These are phyloP conservation scores for Neoascochyta sp. DNA, from an alignment of 2,329 filamentous ascomycete species.

Conservation along the genomic window DNA sequence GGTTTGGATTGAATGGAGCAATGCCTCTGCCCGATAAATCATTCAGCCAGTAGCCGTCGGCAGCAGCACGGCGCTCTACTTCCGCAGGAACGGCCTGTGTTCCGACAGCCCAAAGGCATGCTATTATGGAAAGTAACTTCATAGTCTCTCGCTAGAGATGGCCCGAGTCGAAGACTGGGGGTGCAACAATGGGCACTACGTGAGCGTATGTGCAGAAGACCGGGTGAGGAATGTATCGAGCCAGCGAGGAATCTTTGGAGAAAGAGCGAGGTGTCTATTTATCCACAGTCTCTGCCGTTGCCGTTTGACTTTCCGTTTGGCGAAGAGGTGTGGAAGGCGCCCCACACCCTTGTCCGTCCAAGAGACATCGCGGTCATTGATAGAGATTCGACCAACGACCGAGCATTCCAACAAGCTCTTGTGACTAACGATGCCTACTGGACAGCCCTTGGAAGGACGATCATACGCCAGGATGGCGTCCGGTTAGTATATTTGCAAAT, in stretches of 20 bases:
- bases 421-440: conserved; percentile 11
- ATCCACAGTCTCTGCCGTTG: conserved; percentile 2
- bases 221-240: background rate
- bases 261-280: conserved; percentile 8
- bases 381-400: conserved; percentile 6
- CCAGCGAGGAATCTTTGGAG: conserved; percentile 1
- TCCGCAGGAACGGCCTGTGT: conserved; percentile 15
- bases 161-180: conserved; percentile 1
- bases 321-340: conserved; percentile 3
- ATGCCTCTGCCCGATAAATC: conserved; percentile 44
- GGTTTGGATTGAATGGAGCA: conserved; percentile 39
- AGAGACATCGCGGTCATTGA: conserved; percentile 12
- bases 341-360: conserved; percentile 8
- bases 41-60: conserved; percentile 41
- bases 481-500: conserved; percentile 4
- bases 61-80: conserved; percentile 3
- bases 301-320: conserved; percentile 3
- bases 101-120: conserved; percentile 30
- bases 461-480: conserved; percentile 18
- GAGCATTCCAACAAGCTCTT: conserved; percentile 9
- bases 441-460: conserved; percentile 10
- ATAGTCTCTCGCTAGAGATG: too few species aligned
- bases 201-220: background rate
- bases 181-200: background rate
- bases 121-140: conserved; percentile 20